Evolutionary conservation across 176 grass and related monocot species (phyloP).

Genomic region (Lolium multiflorum): DNA sequence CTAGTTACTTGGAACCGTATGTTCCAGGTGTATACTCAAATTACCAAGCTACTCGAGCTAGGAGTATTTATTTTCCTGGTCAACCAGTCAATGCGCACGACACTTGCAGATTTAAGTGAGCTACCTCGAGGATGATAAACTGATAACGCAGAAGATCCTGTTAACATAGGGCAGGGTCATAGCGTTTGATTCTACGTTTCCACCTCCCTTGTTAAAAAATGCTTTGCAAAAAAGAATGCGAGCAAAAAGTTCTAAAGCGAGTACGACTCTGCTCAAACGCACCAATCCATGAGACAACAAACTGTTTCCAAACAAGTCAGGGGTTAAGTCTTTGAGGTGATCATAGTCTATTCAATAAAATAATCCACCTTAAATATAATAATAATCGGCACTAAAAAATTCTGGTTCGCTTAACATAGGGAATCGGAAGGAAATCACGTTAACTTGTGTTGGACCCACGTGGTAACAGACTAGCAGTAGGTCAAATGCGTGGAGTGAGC

Average conservation of each 20-base stretch:
- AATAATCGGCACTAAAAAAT: neutral
- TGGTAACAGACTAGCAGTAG: neutral
- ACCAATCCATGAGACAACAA: slow-evolving; percentile 22
- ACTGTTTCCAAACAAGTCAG: slow-evolving; percentile 9
- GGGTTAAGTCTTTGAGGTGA: slow-evolving; percentile 27
- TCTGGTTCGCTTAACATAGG: neutral
- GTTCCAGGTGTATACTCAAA: too few species aligned
- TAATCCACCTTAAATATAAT: neutral
- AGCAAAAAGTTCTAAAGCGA: slow-evolving; percentile 36
- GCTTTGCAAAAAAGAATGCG: slow-evolving; percentile 42
- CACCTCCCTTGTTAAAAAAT: neutral
- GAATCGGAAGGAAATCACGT: slow-evolving; percentile 15
- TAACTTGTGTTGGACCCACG: slow-evolving; percentile 38
- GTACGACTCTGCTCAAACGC: slow-evolving; percentile 37
- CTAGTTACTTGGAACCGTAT: too few species aligned
- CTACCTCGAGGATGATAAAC: too few species aligned
- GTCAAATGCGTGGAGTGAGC: slow-evolving; percentile 47
- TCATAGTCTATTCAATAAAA: neutral
- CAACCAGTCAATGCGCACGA: too few species aligned
- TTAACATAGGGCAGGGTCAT: too few species aligned
- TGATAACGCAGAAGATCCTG: too few species aligned
- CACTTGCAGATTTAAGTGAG: too few species aligned
- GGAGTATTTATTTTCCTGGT: too few species aligned
- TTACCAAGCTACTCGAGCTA: too few species aligned
- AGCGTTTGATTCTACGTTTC: neutral